Evolutionary conservation across 1,284 basidiomycete genomes (phyloP), one percentile per base, ranked within the genome.

Genomic region (Hypsizygus ulmarius): DNA sequence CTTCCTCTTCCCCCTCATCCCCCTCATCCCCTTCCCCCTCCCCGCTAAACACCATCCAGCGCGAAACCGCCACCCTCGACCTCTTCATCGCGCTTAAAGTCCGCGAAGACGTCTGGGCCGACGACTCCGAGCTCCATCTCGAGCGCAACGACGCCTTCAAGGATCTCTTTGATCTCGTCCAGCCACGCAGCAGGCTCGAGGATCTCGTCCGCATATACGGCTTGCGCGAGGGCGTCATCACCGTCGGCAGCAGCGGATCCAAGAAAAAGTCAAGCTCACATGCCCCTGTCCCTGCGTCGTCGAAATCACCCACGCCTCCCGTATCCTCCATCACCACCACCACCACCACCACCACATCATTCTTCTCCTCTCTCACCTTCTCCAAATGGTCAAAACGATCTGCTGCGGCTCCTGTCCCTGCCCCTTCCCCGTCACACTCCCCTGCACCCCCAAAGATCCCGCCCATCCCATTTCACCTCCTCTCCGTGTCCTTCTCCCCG

Each of bases 51-150:
- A 62, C 72, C 15, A 54, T 75, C 33, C 84, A 86, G 58, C 79
- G 87, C 48, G 88, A 90, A 60, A 88, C 86, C 0, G 59, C 65
- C 38, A 74, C 85, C n/a, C 75, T 90, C 21, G 88, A 90, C 68
- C 72, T 76, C 52, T 90, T 87, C 71, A 82, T 90, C 47, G 78
- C 79, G 5, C 77, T 90, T 56, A 87, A 87, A 64, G 84, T 87
- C 46, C 81, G 77, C 28, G 84, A 90, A 59, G 87, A 90, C 62
- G 75, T 87, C 33, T 82, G 81, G 71, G 66, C 72, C 40, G 87
- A 90, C 62, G 84, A 86, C 41, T 75, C 77, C 0, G 80, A 82
- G 61, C 72, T 89, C 14, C 85, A 90, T 55, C 75, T 87, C 37
- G 82, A 84, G 56, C 73, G 82, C 16, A 82, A 82, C 40, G 87